Evolutionary conservation across 345 rosid genomes (phyloP).

Genomic region (Populus euphratica): DNA sequence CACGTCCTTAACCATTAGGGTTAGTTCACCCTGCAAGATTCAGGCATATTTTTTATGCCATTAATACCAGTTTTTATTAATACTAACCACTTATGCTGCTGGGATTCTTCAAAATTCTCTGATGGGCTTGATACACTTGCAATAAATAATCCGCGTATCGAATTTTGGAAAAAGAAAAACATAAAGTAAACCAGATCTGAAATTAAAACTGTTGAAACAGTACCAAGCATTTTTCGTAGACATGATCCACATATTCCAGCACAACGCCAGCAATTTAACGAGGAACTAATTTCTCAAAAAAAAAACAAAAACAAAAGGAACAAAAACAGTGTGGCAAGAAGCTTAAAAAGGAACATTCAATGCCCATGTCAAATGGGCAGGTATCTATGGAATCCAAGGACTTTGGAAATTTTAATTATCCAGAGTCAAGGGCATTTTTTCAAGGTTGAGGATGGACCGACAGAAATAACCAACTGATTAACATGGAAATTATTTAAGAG

Average conservation of each 20-base stretch:
- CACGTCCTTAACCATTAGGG: neutral
- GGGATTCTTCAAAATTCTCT: neutral
- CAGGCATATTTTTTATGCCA: neutral
- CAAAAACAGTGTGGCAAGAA: neutral
- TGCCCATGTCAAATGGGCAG: neutral
- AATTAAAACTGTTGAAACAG: neutral
- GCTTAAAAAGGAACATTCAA: neutral
- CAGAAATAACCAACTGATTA: neutral
- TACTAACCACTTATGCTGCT: neutral
- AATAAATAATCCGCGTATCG: neutral
- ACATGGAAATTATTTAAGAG: neutral
- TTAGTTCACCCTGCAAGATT: neutral
- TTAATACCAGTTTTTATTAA: neutral
- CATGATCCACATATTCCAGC: neutral
- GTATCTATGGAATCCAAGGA: neutral
- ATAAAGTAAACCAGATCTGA: neutral
- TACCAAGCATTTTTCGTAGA: neutral
- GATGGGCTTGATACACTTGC: neutral
- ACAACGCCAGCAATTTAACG: neutral
- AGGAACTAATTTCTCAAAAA: no score
- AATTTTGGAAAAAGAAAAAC: neutral
- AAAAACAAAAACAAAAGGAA: neutral
- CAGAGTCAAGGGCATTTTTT: neutral
- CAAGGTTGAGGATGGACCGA: conserved; percentile 7
- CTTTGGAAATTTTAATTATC: neutral